A percentile compares a stretch with the other conserved stretches of the same genome.
These are phyloP conservation scores for Lyophyllum shimeji DNA, from an alignment of 768 basidiomycete species.

Conservation along the genomic window DNA sequence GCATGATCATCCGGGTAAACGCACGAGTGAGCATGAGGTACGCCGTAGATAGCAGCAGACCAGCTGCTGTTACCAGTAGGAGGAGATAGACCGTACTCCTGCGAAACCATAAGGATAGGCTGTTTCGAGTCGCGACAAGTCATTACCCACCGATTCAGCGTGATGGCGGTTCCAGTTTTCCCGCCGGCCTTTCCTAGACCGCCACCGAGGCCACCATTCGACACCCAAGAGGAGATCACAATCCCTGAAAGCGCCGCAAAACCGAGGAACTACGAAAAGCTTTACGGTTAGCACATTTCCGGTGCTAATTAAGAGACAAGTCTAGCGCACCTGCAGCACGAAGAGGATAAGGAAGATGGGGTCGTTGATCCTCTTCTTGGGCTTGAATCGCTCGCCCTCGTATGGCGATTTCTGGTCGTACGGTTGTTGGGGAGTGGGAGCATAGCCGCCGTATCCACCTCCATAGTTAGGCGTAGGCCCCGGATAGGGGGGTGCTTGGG, in stretches of 20 bases:
- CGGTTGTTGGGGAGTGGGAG: slow-evolving; percentile 22
- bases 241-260: slow-evolving; percentile 70
- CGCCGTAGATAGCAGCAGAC: slow-evolving; percentile 58
- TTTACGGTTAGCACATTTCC: neutral
- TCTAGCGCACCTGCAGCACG: slow-evolving; percentile 55
- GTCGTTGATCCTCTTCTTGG: slow-evolving; percentile 71
- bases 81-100: slow-evolving; percentile 79
- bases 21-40: slow-evolving; percentile 72
- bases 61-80: slow-evolving; percentile 69
- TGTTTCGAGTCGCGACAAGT: neutral
- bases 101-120: slow-evolving; percentile 1
- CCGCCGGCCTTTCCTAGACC: slow-evolving; percentile 63
- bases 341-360: slow-evolving; percentile 70
- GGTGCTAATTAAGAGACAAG: neutral
- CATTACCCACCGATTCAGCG: slow-evolving; percentile 59
- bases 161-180: slow-evolving; percentile 55
- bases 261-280: slow-evolving; percentile 53
- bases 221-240: slow-evolving; percentile 60
- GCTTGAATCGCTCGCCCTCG: slow-evolving; percentile 63
- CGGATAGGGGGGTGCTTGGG: slow-evolving; percentile 31
- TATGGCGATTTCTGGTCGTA: slow-evolving; percentile 51
- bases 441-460: slow-evolving; percentile 20
- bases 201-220: slow-evolving; percentile 67
- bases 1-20: slow-evolving; percentile 78
- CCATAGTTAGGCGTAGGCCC: slow-evolving; percentile 41